Conservation (phyloP, 2,329 filamentous ascomycete genomes). For the Colletotrichum phormii region DNA sequence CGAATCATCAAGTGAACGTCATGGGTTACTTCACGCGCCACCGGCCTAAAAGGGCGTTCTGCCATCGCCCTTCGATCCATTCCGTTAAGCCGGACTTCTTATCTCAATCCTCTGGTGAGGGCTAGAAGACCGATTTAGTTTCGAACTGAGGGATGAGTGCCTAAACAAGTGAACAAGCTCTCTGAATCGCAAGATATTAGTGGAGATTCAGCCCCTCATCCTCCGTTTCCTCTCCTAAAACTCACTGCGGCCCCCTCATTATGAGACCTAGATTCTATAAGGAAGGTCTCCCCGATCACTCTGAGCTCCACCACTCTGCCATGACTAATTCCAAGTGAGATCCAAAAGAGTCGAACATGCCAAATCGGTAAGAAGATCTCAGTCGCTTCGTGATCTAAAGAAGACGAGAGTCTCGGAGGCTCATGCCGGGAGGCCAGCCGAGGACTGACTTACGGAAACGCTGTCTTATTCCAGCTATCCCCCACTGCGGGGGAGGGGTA, state of each 20-base stretch:
- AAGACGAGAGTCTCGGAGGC: not conserved
- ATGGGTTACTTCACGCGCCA: not conserved
- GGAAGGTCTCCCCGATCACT: slow-evolving; percentile 17
- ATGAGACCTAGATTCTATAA: not conserved
- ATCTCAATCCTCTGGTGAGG: not conserved
- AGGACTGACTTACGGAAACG: not conserved
- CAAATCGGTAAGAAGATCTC: not conserved
- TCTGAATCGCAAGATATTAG: not conserved
- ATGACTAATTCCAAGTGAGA: not conserved
- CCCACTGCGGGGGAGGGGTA: slow-evolving; percentile 19
- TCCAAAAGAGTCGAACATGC: not conserved
- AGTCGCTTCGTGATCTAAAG: not conserved
- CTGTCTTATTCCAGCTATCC: not conserved
- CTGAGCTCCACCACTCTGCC: not conserved
- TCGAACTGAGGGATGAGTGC: not conserved
- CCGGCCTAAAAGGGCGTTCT: not conserved
- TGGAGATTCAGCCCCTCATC: slow-evolving; percentile 11
- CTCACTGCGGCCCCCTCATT: not conserved
- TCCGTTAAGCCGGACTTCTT: not conserved
- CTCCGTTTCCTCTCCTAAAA: not conserved
- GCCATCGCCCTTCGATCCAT: not conserved
- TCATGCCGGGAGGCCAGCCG: not conserved
- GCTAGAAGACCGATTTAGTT: not conserved
- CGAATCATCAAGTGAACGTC: not conserved
- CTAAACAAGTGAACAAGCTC: not conserved